Evolutionary conservation across 805 yeast genomes (phyloP), one percentile per base, ranked within the genome.

Genomic region (Sugiyamaella qingdaonensis): DNA sequence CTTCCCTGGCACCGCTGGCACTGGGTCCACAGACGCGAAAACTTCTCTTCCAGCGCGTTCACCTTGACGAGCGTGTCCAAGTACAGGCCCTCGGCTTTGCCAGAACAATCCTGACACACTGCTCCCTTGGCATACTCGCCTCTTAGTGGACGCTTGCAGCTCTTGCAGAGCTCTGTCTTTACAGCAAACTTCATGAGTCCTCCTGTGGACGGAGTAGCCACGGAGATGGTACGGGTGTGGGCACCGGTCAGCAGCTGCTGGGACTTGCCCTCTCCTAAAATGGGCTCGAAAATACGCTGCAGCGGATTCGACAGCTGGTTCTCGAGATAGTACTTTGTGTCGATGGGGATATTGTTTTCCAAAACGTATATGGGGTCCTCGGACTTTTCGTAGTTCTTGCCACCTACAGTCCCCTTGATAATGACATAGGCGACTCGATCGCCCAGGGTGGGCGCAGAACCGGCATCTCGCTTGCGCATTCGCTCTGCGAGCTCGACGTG

Each of bases 341-440:
- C 99, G 59, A 94, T 89, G 3, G 97, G 95, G 51, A 94, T 72
- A 18, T 94, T 88, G 68, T 94, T 85, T 61, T 94, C 98, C 65
- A 94, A 74, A 1, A 91, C 99, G 61, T 81, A 94, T 32, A 92
- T 72, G 1, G 99, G 99, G 65, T 94, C 99, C 69, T 94, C 99
- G 0, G 97, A 91, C 69, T 94, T 90, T 61, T 92, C 96, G 69
- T 91, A 95, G 58, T 91, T 86, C 66, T 89, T 91, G 46, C 74
- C 82, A 53, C 88, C 87, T 49, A 88, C 84, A 4, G 88, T 85
- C 0, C 92, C 83, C 64, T 82, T 81, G 60, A 88, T 85, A 54
- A 94, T 91, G 34, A 94, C 99, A 66, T 92, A 94, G 4, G 98
- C 98, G 32, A 94, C 98, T 72, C 99, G 87, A 67, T 94, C 99